Base-by-base conservation (phyloP, 768 basidiomycete genomes). In the Sarcomyxa edulis region DNA sequence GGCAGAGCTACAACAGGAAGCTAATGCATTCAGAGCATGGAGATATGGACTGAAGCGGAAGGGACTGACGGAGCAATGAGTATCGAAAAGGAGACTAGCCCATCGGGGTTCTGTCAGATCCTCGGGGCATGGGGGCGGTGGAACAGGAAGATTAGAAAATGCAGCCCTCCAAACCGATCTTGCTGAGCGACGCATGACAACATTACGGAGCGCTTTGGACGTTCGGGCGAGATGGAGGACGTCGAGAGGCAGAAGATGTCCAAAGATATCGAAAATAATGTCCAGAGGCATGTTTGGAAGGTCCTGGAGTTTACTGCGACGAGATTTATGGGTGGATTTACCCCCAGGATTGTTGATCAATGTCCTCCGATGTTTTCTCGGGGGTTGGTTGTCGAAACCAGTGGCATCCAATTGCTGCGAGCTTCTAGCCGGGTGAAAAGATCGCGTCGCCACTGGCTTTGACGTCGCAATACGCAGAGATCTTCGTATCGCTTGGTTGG, bases 21-120 rank as follows among this genome's bases (percentile, higher is more conserved):
- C 24, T 21, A 11, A 33, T 6, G 29, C 19, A 22, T 19, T 16
- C 7, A 3, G 4, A 35, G 19, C 7, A 19, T 10, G 18, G 22
- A 15, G 24, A 38, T 6, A 38, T n/a, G n/a, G n/a, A n/a, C n/a
- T n/a, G n/a, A 31, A 18, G 22, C 3, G 23, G 14, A 14, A 38
- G 14, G n/a, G 14, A 15, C 11, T 22, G 14, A 45, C 78, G 55
- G 75, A 68, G 41, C 77, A 80, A 48, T 69, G 64, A 2, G 67
- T 66, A 39, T 68, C 71, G 42, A 74, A 80, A 7, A 59, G 61
- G 19, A 80, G 63, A 46, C 74, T 71, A 5, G 66, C 66, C 56
- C 66, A 80, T 21, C 66, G 61, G 6, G 71, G 69, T 43, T 78
- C 74, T 30, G 54, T 63, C 64, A 78, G 60, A 25, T 61, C 69